Evolutionary conservation across 2,329 filamentous ascomycete species (phyloP).

Genomic region (Exophiala spinifera): DNA sequence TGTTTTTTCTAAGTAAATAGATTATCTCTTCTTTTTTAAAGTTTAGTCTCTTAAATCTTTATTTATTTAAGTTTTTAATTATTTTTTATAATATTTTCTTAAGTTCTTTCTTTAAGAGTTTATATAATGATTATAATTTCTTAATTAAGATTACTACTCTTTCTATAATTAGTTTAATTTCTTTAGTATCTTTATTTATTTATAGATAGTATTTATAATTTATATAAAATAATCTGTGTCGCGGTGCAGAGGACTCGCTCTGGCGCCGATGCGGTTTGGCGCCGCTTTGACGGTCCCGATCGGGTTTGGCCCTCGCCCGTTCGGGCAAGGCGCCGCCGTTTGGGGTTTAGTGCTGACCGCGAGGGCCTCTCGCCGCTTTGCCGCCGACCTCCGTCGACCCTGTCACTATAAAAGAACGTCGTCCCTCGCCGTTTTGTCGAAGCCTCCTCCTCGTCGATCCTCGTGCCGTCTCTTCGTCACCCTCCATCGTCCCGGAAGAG

Average conservation of each 20-base stretch:
- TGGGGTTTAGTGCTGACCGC: slow-evolving; percentile 2
- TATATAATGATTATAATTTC: no score
- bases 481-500: background rate
- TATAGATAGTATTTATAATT: no score
- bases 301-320: background rate
- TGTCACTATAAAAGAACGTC: slow-evolving; percentile 2
- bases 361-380: slow-evolving; percentile 4
- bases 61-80: no score
- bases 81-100: no score
- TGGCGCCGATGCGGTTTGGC: slow-evolving; percentile 1
- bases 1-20: no score
- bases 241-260: slow-evolving; percentile 1
- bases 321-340: slow-evolving; percentile 1
- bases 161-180: no score
- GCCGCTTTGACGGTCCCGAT: slow-evolving; percentile 5
- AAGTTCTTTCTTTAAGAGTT: no score
- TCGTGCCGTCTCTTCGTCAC: background rate
- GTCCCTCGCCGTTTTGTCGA: slow-evolving; percentile 8
- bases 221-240: slow-evolving; percentile 6
- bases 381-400: background rate
- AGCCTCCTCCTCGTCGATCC: background rate
- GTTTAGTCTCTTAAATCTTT: no score
- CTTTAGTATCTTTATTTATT: no score
- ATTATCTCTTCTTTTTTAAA: no score
- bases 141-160: no score